phyloP scores from a whole-genome alignment of 2,329 filamentous ascomycete species.

The Aspergillus ustus region DNA sequence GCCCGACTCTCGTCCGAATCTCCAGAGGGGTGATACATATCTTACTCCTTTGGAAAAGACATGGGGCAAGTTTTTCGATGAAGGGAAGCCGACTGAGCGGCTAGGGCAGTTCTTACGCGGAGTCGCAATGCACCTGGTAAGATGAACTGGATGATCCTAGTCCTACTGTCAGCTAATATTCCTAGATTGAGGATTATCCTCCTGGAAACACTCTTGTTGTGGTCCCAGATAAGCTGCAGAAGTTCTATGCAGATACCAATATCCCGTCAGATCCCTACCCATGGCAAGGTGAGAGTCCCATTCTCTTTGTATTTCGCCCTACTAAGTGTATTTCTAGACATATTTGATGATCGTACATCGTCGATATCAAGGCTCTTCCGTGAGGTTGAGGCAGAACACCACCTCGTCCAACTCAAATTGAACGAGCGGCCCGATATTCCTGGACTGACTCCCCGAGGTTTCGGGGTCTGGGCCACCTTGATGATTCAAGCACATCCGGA shows the following conservation, averaged over 20 bases:
- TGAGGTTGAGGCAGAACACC: slow-evolving; percentile 61
- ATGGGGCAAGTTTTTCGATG: slow-evolving; percentile 76
- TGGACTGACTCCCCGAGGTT: slow-evolving; percentile 69
- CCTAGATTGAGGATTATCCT: slow-evolving; percentile 70
- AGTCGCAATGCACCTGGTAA: slow-evolving; percentile 73
- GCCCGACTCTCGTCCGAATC: slow-evolving; percentile 40
- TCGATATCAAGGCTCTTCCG: slow-evolving; percentile 65
- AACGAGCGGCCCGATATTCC: slow-evolving; percentile 63
- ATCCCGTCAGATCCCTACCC: slow-evolving; percentile 69
- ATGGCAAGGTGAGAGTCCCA: slow-evolving; percentile 61
- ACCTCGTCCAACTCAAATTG: slow-evolving; percentile 63
- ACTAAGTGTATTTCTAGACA: slow-evolving; percentile 43
- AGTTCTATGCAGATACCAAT: slow-evolving; percentile 71
- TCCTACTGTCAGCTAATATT: slow-evolving; percentile 19
- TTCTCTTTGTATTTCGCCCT: neutral
- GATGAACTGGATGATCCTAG: slow-evolving; percentile 27
- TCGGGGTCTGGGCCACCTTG: slow-evolving; percentile 71
- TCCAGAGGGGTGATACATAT: slow-evolving; percentile 44
- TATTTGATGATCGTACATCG: slow-evolving; percentile 60
- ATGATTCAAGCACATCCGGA: slow-evolving; percentile 78
- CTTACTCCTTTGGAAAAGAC: slow-evolving; percentile 68
- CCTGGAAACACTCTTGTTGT: slow-evolving; percentile 73
- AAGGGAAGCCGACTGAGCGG: slow-evolving; percentile 69
- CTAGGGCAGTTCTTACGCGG: slow-evolving; percentile 74
- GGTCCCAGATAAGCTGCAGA: slow-evolving; percentile 73